Evolutionary conservation across 1,284 basidiomycete species (phyloP), one percentile per base, ranked within the genome.

Genomic region (Leucocoprinus gongylophorus): DNA sequence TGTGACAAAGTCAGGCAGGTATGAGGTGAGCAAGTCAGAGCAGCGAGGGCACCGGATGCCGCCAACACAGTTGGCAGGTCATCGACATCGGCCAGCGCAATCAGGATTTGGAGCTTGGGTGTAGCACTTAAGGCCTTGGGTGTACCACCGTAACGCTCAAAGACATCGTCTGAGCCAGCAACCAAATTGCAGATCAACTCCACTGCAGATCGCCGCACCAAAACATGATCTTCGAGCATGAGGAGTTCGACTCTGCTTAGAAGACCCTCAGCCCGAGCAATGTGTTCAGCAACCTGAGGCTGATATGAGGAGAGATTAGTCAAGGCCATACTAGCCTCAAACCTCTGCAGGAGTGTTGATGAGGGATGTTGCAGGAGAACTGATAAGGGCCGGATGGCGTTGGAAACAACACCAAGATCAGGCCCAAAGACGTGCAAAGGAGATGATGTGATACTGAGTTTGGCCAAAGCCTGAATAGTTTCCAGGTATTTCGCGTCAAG

Each of bases 181-280:
- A 93, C 77, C 23, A 99, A 76, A 67, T 99, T 99, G 74, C 95
- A 98, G 2, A 95, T 73, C n/a, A 98, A 79, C 68, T 99, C 93
- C 49, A 85, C 85, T 1, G 92, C 83, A 0, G 95, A 95, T 53
- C 95, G 76, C 17, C 92, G 81, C 44, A 95, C 74, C 57, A 98
- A 76, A 0, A 67, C 68, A 63, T 97, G 88, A 51, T 94, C 90
- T 61, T 91, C 88, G 30, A 95, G 69, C 62, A 97, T 76, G 20
- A 91, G 65, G n/a, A 89, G 76, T 62, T 95, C 92, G 6, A 91
- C 73, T 54, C 80, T 83, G 61, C 74, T 73, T 46, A 91, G 61
- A 20, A 94, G 64, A 2, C 81, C 79, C n/a, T 81, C 74, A 0
- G 75, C 69, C 48, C 68, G 70, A 1, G 80, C 80, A 38, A 95